Evolutionary conservation across 176 grass and related monocot species (phyloP).

Genomic region (Raddia distichophylla): DNA sequence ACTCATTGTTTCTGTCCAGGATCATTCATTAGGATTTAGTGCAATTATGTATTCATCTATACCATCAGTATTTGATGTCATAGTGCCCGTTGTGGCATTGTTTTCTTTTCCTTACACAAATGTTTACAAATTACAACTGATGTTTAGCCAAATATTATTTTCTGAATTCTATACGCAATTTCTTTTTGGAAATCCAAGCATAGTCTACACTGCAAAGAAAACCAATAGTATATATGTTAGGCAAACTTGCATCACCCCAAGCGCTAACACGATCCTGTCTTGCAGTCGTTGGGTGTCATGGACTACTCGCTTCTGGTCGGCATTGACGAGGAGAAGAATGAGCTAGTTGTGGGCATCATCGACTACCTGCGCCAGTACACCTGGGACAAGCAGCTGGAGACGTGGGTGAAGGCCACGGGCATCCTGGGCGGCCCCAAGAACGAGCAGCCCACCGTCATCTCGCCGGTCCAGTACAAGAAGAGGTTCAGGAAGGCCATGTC

Average conservation of each 20-base stretch:
- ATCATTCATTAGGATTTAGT: neutral
- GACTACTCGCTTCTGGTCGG: conserved; percentile 88
- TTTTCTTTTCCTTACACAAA: neutral
- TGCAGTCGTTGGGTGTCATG: conserved; percentile 82
- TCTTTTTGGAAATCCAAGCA: neutral
- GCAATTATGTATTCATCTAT: neutral
- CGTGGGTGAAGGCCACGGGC: conserved; percentile 90
- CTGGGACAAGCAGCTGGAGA: conserved; percentile 97
- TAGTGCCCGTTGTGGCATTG: neutral
- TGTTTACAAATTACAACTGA: neutral
- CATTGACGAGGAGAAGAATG: conserved; percentile 67
- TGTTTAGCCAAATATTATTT: neutral
- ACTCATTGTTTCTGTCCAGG: neutral
- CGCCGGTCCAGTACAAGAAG: conserved; percentile 82
- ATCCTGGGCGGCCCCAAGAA: conserved; percentile 87
- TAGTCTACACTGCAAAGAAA: conserved; percentile 6
- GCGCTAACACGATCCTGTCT: conserved; percentile 20
- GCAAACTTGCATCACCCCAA: neutral
- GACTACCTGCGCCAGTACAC: conserved; percentile 93
- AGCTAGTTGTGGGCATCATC: conserved; percentile 89
- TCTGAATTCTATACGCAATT: neutral
- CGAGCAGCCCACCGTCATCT: conserved; percentile 75
- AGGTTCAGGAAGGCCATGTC: conserved; percentile 98
- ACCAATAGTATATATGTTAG: neutral
- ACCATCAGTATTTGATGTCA: conserved; percentile 13